These are phyloP conservation scores for Vigna hirtella DNA, from an alignment of 306 rosid genomes.

Conservation along the genomic window DNA sequence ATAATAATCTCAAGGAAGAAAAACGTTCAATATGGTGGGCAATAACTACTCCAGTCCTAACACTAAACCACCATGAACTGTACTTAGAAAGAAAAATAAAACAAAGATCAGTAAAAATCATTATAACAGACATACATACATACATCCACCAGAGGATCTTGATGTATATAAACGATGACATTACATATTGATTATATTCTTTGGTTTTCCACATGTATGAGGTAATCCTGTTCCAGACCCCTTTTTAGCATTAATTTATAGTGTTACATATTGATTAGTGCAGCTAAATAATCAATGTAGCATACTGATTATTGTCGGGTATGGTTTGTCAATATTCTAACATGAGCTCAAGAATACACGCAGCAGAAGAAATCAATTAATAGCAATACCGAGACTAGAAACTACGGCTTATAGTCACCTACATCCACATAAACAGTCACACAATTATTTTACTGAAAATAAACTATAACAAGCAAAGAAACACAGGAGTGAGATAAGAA, in stretches of 20 bases:
- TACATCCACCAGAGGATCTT: background rate
- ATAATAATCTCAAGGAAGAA: background rate
- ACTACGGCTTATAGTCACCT: background rate
- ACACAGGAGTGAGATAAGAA: background rate
- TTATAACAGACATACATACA: conserved; percentile 1
- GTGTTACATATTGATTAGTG: background rate
- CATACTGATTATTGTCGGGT: conserved; percentile 11
- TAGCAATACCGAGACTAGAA: background rate
- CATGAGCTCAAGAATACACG: conserved; percentile 17
- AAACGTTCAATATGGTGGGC: background rate
- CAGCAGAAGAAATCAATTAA: background rate
- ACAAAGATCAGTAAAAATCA: background rate
- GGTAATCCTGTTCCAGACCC: background rate
- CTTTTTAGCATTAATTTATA: background rate
- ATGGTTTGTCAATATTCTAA: conserved; percentile 15
- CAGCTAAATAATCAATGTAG: conserved; percentile 7
- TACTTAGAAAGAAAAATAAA: conserved; percentile 18
- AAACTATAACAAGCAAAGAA: background rate
- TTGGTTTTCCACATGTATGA: background rate
- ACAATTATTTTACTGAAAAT: background rate
- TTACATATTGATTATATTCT: background rate
- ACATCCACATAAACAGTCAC: background rate
- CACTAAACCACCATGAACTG: background rate
- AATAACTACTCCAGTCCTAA: conserved; percentile 15
- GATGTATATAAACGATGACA: background rate